Evolutionary conservation across 768 basidiomycete genomes (phyloP), one percentile per base, ranked within the genome.

Genomic region (Cantharellus cinnabarinus): DNA sequence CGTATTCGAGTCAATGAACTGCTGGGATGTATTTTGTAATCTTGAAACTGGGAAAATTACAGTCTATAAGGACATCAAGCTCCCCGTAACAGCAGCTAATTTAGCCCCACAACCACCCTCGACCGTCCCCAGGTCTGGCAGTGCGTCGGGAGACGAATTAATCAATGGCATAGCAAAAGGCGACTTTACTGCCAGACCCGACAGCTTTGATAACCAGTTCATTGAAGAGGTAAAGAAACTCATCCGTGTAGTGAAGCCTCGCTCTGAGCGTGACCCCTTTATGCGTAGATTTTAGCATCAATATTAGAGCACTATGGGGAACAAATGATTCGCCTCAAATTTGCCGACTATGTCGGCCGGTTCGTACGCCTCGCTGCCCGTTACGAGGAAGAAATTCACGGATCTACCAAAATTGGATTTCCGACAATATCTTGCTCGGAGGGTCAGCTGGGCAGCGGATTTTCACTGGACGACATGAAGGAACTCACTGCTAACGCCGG

Each of bases 271-370:
- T 14, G 41, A 41, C 56, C 56, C 34, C 41, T 5, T 42, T 10
- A 10, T 42, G 14, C 15, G 39, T 39, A 57, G 55, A 56, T 59
- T 10, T 14, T 57, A 50, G 70, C 83, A 4, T 86, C 90, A 15
- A 93, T 97, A 44, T 78, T 83, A n/a, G 82, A 84, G 57, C 94
- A 95, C 65, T 91, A 85, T 66, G 90, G 93, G 38, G 95, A 98
- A 71, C 74, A 79, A 44, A 74, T 88, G 62, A 88, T 99, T 4
- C 83, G 93, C 5, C 77, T 83, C 64, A 79, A 90, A 37, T 91
- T 98, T 67, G 79, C 83, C 7, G 94, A 98, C 67, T 98, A 94
- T 67, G 81, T 87, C 0, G 69, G 70, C 48, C 80, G 93, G 2
- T 97, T 99, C 68, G 81, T 95, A 41, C 79, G 89, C 29, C 73